Percentiles rank a stretch among this genome's conserved stretches.
Evolutionary conservation across 345 rosid species (phyloP).

Genomic region (Rhizophora apiculata): DNA sequence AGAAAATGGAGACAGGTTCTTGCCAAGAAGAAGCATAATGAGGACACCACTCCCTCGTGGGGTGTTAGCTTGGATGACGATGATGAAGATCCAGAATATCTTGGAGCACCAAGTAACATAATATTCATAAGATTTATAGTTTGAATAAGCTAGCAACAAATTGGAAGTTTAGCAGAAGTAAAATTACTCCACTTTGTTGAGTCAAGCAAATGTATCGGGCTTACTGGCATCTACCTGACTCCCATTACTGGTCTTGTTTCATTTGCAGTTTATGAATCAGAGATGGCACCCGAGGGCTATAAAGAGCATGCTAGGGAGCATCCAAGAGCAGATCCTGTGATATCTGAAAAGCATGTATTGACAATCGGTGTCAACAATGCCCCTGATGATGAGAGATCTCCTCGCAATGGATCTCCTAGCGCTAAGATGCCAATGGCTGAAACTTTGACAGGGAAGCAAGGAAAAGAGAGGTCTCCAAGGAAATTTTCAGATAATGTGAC

Average conservation of each 20-base stretch:
- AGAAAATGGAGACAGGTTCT: conserved; percentile 50
- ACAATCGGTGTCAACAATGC: conserved; percentile 23
- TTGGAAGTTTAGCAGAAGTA: too few species aligned
- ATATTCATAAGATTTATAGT: neutral
- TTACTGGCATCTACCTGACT: neutral
- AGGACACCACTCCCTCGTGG: conserved; percentile 44
- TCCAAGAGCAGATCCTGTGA: conserved; percentile 41
- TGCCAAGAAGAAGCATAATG: conserved; percentile 52
- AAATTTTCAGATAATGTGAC: conserved; percentile 37
- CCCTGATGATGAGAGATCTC: neutral
- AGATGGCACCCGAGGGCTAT: conserved; percentile 51
- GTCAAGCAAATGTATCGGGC: neutral
- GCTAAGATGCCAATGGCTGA: conserved; percentile 6
- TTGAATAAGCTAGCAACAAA: neutral
- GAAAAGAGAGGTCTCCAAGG: conserved; percentile 20
- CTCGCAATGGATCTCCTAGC: neutral
- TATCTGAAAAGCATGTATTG: conserved; percentile 43
- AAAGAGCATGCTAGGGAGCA: conserved; percentile 47
- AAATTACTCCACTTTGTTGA: too few species aligned
- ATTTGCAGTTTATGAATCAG: conserved; percentile 69
- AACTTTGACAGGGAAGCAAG: neutral
- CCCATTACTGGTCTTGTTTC: neutral
- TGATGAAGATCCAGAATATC: conserved; percentile 57
- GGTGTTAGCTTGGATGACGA: conserved; percentile 43
- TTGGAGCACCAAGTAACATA: conserved; percentile 69